Conservation (phyloP, 306 rosid genomes). For the Mimosa bimucronata region DNA sequence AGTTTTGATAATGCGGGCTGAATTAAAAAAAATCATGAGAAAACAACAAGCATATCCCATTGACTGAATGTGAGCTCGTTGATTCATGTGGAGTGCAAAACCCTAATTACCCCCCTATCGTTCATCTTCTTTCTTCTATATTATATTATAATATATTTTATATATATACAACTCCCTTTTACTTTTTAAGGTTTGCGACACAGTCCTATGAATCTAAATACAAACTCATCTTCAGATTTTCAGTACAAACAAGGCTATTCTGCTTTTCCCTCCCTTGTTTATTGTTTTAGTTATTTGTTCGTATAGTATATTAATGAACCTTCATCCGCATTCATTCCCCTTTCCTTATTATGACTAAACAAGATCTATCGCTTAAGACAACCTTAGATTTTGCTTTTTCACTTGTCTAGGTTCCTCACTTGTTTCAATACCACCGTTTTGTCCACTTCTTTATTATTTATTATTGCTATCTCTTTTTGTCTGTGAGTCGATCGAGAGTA, state of each 20-base stretch:
- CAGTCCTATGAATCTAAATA: neutral
- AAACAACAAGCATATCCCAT: neutral
- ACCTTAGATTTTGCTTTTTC: neutral
- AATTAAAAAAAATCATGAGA: neutral
- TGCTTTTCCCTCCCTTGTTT: conserved; percentile 29
- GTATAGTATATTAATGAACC: neutral
- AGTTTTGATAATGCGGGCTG: no score
- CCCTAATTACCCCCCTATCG: neutral
- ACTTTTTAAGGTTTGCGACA: neutral
- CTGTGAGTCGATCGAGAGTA: neutral
- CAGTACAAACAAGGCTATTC: conserved; percentile 20
- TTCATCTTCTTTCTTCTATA: neutral
- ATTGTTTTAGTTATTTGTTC: neutral
- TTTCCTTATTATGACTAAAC: neutral
- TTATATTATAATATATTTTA: neutral
- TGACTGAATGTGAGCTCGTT: neutral
- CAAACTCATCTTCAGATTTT: neutral
- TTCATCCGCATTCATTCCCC: neutral
- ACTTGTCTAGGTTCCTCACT: neutral
- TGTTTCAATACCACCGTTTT: neutral
- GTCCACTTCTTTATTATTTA: neutral
- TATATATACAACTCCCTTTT: neutral
- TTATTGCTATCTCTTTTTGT: neutral
- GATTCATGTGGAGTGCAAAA: neutral
- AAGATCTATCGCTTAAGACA: neutral